Evolutionary conservation across 148 eudicot species (phyloP).

Genomic region (Cornus kousa): DNA sequence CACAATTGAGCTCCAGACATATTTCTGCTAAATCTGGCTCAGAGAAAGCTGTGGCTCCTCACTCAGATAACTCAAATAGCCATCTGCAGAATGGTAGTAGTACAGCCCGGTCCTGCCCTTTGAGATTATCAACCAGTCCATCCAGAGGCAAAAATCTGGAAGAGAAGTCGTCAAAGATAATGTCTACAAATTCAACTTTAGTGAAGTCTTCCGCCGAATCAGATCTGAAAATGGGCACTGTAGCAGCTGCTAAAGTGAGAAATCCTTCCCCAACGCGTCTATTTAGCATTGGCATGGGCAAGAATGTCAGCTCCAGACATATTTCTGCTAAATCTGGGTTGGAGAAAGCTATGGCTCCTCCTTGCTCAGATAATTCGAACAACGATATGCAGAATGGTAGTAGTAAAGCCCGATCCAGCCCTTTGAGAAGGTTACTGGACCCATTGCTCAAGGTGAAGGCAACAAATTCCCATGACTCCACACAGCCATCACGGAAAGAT

Average conservation of each 20-base stretch:
- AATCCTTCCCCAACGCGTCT: conserved; percentile 65
- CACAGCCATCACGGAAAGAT: conserved; percentile 35
- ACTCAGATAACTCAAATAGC: conserved; percentile 22
- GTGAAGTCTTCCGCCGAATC: conserved; percentile 23
- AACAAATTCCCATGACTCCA: conserved; percentile 17
- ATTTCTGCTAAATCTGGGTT: conserved; percentile 37
- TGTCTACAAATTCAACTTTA: conserved; percentile 24
- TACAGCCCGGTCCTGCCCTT: conserved; percentile 56
- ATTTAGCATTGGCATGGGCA: conserved; percentile 48
- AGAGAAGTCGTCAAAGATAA: conserved; percentile 31
- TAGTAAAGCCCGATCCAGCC: conserved; percentile 55
- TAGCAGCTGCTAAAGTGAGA: conserved; percentile 36
- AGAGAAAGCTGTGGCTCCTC: conserved; percentile 25
- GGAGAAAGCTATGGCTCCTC: conserved; percentile 25
- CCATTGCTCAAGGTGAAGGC: conserved; percentile 60
- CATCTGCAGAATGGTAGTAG: conserved; percentile 27
- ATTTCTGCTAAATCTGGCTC: conserved; percentile 26
- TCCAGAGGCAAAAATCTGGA: conserved; percentile 32
- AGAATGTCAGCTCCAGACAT: conserved; percentile 45
- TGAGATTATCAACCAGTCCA: conserved; percentile 33
- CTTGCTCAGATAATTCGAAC: conserved; percentile 22
- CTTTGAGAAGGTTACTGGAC: conserved; percentile 72
- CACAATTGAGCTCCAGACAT: conserved; percentile 36
- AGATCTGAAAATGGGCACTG: conserved; percentile 27
- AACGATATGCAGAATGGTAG: conserved; percentile 28